Evolutionary conservation across 441 rosid genomes (phyloP), one percentile per base, ranked within the genome.

Genomic region (Arabidopsis lyrata): DNA sequence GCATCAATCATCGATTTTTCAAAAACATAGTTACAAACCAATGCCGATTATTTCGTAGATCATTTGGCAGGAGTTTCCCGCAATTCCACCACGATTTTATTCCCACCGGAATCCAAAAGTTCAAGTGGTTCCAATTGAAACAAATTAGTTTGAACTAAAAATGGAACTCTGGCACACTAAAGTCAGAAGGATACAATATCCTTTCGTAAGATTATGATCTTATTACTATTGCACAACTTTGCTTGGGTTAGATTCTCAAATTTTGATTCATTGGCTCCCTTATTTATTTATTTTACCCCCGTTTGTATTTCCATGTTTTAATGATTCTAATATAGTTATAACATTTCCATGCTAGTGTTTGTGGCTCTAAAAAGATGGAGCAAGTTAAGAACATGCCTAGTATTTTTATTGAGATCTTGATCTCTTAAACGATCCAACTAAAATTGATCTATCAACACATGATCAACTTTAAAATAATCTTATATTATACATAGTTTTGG

Each of bases 371-470:
- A 2, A 49, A 50, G 68, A 29, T 61, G 53, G 31, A 71, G 44
- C 13, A 41, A 41, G 54, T 16, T 27, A 57, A 32, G 66, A 66
- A 65, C 60, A 73, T 57, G 66, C n/a, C 53, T 57, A 47, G 44
- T 29, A 29, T 35, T 74, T n/a, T 66, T 5, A 14, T 31, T 3
- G 61, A 32, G 63, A 67, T 50, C 73, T 50, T 49, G 53, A 66
- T 38, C 66, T 66, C 54, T 31, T 59, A 12, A 74, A 47, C 59
- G 24, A 56, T 47, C 65, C 59, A 36, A 49, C 38, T 65, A 22
- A 64, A 35, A 42, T 18, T 63, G 29, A 39, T 49, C 45, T 49
- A 18, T 18, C 18, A 20, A 49, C 52, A 73, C 59, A 57, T 73
- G 42, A 65, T 27, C 57, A 56, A 10, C 36, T 52, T 67, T 59